Evolutionary conservation across 2,329 filamentous ascomycete species (phyloP).

Genomic region (Cytospora leucostoma): DNA sequence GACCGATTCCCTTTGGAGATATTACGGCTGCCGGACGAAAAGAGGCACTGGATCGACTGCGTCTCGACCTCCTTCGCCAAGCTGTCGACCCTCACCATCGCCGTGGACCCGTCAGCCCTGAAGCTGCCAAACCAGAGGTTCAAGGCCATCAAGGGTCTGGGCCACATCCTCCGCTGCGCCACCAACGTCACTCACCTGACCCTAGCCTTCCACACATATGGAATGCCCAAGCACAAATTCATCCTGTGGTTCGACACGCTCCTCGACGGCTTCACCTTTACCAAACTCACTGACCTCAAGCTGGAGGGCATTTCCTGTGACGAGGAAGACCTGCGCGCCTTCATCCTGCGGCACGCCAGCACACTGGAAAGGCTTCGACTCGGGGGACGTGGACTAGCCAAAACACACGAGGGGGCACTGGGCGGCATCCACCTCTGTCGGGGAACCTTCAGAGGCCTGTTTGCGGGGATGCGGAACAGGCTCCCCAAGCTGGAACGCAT

Average conservation of each 20-base stretch:
- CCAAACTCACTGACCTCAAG: conserved; percentile 43
- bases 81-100: conserved; percentile 43
- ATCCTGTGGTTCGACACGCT: conserved; percentile 44
- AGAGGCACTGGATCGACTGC: conserved; percentile 45
- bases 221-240: conserved; percentile 44
- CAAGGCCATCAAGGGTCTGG: conserved; percentile 46
- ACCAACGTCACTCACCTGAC: conserved; percentile 41
- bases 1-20: conserved; percentile 48
- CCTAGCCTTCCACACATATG: conserved; percentile 45
- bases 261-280: conserved; percentile 41
- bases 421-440: conserved; percentile 49
- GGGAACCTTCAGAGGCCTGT: conserved; percentile 47
- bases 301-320: conserved; percentile 47
- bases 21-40: conserved; percentile 41
- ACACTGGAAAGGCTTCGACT: conserved; percentile 46
- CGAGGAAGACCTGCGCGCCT: conserved; percentile 46
- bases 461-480: conserved; percentile 42
- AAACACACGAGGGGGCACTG: conserved; percentile 41
- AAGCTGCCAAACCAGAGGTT: conserved; percentile 41
- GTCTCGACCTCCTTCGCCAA: conserved; percentile 41
- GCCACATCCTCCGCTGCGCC: conserved; percentile 44
- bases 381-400: conserved; percentile 46
- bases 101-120: conserved; percentile 43
- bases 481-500: conserved; percentile 44
- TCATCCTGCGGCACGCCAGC: conserved; percentile 43